Conservation (phyloP, 2,329 filamentous ascomycete genomes). For the Lasiodiplodia gonubiensis region DNA sequence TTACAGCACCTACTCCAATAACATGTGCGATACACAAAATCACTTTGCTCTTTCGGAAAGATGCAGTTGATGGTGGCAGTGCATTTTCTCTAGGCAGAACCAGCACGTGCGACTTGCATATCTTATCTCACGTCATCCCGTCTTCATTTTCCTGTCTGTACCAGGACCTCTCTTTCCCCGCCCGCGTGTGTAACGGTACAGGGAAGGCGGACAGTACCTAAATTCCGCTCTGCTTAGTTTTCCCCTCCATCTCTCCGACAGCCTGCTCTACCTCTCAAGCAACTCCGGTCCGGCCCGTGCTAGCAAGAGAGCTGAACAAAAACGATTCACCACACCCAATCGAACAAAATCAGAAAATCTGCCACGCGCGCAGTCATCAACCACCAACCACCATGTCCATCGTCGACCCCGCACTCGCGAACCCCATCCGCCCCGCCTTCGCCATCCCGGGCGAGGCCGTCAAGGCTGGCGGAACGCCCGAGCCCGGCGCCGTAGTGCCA, state of each 20-base stretch:
- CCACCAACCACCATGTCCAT: slow-evolving; percentile 17
- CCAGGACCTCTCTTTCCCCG: background rate
- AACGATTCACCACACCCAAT: too few species aligned
- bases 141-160: background rate
- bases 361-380: background rate
- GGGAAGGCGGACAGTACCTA: background rate
- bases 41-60: background rate
- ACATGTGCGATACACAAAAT: background rate
- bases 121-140: slow-evolving; percentile 21
- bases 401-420: slow-evolving; percentile 14
- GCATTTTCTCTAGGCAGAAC: background rate
- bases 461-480: background rate
- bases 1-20: background rate
- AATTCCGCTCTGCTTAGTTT: background rate
- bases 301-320: too few species aligned
- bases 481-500: slow-evolving; percentile 6
- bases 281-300: too few species aligned
- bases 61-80: background rate
- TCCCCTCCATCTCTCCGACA: background rate
- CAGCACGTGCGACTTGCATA: background rate
- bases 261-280: too few species aligned
- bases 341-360: background rate
- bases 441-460: background rate
- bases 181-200: background rate
- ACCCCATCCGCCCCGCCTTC: slow-evolving; percentile 14